phyloP scores from a whole-genome alignment of 2,329 filamentous ascomycete species.

The Paracamarosporium sp. region DNA sequence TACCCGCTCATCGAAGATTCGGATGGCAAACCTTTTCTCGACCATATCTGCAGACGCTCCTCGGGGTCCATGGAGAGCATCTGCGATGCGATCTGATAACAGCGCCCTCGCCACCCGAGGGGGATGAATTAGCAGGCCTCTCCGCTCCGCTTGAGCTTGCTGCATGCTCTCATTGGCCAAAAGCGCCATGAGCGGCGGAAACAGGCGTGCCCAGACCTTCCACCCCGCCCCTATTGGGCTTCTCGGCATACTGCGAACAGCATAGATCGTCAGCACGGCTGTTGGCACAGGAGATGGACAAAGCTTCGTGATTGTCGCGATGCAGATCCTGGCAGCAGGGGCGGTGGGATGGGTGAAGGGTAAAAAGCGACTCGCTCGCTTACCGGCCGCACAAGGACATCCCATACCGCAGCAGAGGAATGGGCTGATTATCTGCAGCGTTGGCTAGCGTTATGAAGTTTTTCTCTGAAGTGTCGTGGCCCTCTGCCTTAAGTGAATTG shows the following conservation, averaged over 20 bases:
- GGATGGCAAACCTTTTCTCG: background rate
- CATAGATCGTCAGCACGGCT: background rate
- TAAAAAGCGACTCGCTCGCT: background rate
- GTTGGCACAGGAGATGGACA: background rate
- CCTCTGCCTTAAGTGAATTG: background rate
- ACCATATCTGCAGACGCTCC: background rate
- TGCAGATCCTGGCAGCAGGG: background rate
- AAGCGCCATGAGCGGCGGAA: background rate
- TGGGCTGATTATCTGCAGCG: background rate
- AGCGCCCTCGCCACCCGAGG: background rate
- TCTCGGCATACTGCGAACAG: background rate
- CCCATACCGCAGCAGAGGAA: background rate
- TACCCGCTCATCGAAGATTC: constrained; percentile 1
- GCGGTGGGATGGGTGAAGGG: background rate
- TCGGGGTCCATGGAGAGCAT: no score
- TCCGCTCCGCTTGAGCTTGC: constrained; percentile 4
- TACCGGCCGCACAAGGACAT: background rate
- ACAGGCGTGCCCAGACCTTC: constrained; percentile 6
- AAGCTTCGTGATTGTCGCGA: background rate
- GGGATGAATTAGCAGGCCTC: background rate
- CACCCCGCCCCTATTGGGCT: constrained; percentile 3
- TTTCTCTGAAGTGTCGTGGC: background rate
- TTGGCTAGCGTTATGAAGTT: background rate
- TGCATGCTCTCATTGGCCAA: background rate
- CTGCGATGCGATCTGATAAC: background rate